A percentile compares a stretch with the other conserved stretches of the same genome.
Conservation (phyloP, 805 yeast species). For the Wickerhamiella azyma region DNA sequence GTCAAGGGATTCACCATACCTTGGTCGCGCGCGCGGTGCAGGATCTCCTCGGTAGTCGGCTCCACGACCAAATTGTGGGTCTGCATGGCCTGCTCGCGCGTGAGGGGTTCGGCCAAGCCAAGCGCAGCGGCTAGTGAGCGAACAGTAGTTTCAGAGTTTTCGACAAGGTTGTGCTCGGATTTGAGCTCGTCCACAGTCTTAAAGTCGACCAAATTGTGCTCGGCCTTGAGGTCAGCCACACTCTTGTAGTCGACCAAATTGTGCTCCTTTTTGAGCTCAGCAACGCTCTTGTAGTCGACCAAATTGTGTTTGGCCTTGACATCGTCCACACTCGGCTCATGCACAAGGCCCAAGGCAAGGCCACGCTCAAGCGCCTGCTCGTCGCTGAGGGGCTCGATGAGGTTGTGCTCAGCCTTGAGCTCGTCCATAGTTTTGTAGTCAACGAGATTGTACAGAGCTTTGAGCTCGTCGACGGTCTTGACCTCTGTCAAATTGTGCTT, state of each 20-base stretch:
- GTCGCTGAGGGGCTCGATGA: conserved; percentile 8
- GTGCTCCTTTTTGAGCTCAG: conserved; percentile 4
- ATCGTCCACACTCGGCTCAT: conserved; percentile 27
- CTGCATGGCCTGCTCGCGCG: not conserved
- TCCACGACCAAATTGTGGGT: not conserved
- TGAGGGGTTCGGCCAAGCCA: not conserved
- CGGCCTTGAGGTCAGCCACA: conserved; percentile 6
- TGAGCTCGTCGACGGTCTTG: not conserved
- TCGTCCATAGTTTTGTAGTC: conserved; percentile 7
- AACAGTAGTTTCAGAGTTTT: conserved; percentile 13
- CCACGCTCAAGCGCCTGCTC: conserved; percentile 40
- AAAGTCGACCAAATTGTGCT: conserved; percentile 3
- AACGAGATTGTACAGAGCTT: conserved; percentile 8
- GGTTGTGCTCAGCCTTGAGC: conserved; percentile 12
- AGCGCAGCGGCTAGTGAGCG: not conserved
- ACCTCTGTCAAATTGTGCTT: not conserved
- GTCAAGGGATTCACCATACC: not conserved
- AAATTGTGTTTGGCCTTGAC: conserved; percentile 5
- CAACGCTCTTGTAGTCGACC: conserved; percentile 2
- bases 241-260: conserved; percentile 14
- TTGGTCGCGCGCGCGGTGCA: not conserved
- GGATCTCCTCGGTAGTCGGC: conserved; percentile 6
- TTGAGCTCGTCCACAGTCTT: too few relatives aligned
- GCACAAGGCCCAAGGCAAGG: conserved; percentile 57
- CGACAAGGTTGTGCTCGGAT: too few relatives aligned